These are phyloP conservation scores for Dichomitus squalens DNA, from an alignment of 1,284 basidiomycete species.

Conservation along the genomic window DNA sequence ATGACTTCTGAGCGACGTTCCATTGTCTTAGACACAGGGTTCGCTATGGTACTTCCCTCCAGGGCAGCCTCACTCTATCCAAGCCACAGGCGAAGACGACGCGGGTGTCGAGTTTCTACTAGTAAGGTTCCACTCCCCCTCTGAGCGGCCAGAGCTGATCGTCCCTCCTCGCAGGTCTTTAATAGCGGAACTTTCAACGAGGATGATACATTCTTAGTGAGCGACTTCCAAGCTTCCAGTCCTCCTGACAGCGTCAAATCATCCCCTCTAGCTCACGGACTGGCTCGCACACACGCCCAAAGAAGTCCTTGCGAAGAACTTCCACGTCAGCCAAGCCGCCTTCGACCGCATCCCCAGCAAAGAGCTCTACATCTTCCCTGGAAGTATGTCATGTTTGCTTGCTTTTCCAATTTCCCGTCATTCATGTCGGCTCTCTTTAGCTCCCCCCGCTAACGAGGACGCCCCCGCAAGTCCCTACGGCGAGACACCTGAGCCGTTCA, in stretches of 20 bases:
- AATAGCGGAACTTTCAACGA: constrained; percentile 44
- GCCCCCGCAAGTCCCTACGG: constrained; percentile 40
- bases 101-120: constrained; percentile 73
- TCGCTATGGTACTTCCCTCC: constrained; percentile 70
- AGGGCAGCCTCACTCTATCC: constrained; percentile 52
- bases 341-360: constrained; percentile 38
- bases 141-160: background rate
- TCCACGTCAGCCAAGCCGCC: constrained; percentile 34
- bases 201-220: constrained; percentile 43
- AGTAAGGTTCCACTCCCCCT: constrained; percentile 38
- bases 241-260: background rate
- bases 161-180: constrained; percentile 31
- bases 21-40: constrained; percentile 30
- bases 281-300: constrained; percentile 46
- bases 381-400: constrained; percentile 23
- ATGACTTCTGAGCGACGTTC: background rate
- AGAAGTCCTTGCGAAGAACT: constrained; percentile 48
- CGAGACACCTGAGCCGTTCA: constrained; percentile 46
- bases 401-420: background rate
- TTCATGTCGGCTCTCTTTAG: constrained; percentile 9
- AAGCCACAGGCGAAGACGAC: constrained; percentile 59
- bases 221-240: background rate
- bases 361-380: constrained; percentile 43
- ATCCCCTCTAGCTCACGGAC: constrained; percentile 30
- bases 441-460: constrained; percentile 22